These are phyloP conservation scores for Annulohypoxylon truncatum DNA, from an alignment of 2,329 filamentous ascomycete species.

Conservation along the genomic window DNA sequence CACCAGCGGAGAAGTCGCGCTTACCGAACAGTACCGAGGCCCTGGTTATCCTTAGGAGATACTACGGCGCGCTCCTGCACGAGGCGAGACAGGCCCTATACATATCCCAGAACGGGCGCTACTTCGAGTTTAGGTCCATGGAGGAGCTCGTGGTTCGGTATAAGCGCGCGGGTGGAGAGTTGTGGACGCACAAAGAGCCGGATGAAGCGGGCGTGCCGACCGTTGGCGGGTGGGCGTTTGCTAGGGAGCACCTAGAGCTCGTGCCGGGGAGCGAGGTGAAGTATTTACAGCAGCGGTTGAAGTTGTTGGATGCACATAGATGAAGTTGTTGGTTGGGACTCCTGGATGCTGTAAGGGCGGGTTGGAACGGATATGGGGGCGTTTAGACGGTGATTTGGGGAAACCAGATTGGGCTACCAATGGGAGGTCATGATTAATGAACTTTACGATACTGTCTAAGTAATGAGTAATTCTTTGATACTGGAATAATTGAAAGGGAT, in stretches of 20 bases:
- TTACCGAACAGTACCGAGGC: background rate
- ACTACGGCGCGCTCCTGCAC: conserved; percentile 6
- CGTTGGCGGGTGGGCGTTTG: conserved; percentile 7
- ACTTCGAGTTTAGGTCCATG: conserved; percentile 30
- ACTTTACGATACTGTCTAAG: background rate
- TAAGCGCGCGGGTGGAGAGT: background rate
- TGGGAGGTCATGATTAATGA: background rate
- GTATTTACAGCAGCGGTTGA: background rate
- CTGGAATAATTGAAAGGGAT: no score
- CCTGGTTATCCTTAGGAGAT: background rate
- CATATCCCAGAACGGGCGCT: conserved; percentile 30
- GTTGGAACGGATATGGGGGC: background rate
- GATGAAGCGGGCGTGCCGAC: background rate
- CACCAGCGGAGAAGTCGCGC: background rate
- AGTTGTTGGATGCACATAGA: background rate
- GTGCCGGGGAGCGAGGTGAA: background rate
- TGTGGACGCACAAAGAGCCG: background rate
- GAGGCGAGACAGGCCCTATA: conserved; percentile 5
- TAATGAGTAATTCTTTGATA: background rate
- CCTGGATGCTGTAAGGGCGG: background rate
- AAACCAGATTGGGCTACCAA: background rate
- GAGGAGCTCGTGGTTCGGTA: conserved; percentile 33
- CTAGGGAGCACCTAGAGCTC: conserved; percentile 11
- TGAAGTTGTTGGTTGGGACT: background rate
- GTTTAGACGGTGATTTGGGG: background rate